These are phyloP conservation scores for Austroboletus novae-zelandiae DNA, from an alignment of 1,284 basidiomycete species.

Conservation along the genomic window DNA sequence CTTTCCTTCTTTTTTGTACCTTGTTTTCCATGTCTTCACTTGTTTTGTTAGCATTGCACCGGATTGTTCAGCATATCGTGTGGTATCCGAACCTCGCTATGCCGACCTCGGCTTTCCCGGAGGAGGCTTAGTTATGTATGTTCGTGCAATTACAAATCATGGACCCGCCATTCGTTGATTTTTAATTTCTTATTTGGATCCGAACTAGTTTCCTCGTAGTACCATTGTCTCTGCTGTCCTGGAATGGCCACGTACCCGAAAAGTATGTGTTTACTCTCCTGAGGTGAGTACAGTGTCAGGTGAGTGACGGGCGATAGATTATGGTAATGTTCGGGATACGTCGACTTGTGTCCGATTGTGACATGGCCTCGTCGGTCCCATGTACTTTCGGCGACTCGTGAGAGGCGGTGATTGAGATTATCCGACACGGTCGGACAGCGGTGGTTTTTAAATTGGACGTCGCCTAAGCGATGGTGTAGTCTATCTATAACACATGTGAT, in stretches of 20 bases:
- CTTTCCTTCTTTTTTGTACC: neutral
- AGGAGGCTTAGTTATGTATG: conserved; percentile 14
- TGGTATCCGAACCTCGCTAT: conserved; percentile 14
- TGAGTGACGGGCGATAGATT: conserved; percentile 1
- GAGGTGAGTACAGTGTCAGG: conserved; percentile 13
- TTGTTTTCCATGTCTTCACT: neutral
- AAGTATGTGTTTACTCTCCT: too few relatives aligned
- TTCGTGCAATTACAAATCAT: conserved; percentile 14
- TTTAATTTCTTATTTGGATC: conserved; percentile 9
- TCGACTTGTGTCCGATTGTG: neutral
- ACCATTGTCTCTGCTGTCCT: conserved; percentile 3
- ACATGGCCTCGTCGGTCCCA: too few relatives aligned
- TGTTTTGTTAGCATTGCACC: conserved; percentile 4
- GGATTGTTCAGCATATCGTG: conserved; percentile 18
- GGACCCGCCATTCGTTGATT: conserved; percentile 15
- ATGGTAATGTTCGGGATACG: neutral
- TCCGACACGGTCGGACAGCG: neutral
- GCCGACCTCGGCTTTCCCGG: conserved; percentile 12
- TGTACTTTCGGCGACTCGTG: too few relatives aligned
- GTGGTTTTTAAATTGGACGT: neutral
- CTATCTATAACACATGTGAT: neutral
- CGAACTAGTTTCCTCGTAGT: conserved; percentile 4
- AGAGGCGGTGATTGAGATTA: neutral
- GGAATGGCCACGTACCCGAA: neutral
- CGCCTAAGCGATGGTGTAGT: neutral